Evolutionary conservation across 352 stramenopile species (phyloP).

Genomic region (Phytophthora citrophthora): DNA sequence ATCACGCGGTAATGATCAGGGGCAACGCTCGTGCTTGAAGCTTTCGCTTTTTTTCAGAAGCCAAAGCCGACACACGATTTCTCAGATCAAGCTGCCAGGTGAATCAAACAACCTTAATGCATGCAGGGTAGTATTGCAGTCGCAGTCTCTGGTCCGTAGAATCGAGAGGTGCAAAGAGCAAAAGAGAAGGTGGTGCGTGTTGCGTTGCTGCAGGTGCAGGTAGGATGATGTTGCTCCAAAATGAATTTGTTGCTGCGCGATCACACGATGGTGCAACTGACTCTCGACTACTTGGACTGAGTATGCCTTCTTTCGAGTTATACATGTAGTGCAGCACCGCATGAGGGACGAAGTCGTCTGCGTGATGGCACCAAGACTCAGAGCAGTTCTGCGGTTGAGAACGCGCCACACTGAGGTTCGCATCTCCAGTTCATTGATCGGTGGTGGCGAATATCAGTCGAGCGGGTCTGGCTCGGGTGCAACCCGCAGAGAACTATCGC

Average conservation of each 20-base stretch:
- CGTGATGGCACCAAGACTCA: too few species aligned
- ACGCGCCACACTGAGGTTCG: too few species aligned
- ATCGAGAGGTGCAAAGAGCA: background rate
- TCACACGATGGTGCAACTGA: background rate
- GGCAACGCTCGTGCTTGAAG: conserved; percentile 7
- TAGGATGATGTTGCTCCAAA: background rate
- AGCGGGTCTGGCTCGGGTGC: too few species aligned
- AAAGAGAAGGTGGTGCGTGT: background rate
- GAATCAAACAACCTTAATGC: too few species aligned
- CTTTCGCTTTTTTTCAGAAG: too few species aligned
- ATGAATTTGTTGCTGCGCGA: background rate
- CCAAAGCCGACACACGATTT: background rate
- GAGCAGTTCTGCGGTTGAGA: too few species aligned
- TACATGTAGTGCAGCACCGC: background rate
- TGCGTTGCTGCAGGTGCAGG: background rate
- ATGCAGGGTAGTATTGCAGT: too few species aligned
- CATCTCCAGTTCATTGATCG: too few species aligned
- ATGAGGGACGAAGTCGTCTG: background rate
- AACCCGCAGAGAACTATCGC: too few species aligned
- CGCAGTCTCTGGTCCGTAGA: background rate
- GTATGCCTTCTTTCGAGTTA: background rate
- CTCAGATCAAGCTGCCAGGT: background rate
- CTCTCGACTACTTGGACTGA: conserved; percentile 15
- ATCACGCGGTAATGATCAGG: conserved; percentile 18
- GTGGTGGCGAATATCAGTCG: too few species aligned